phyloP scores from a whole-genome alignment of 2,329 filamentous ascomycete genomes.

The Epichloe scottii region DNA sequence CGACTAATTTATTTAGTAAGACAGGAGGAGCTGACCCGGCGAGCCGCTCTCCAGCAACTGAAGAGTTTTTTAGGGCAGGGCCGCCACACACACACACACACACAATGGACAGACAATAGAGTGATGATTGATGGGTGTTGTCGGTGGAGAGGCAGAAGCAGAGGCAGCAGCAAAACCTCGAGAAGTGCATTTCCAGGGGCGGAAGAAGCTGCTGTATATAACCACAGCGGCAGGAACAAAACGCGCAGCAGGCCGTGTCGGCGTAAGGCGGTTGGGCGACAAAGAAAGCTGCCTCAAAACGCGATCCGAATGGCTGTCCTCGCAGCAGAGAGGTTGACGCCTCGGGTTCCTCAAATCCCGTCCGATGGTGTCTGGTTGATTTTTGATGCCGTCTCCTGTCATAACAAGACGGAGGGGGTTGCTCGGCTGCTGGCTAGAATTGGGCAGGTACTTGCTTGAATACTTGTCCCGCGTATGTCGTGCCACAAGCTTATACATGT shows the following conservation, averaged over 20 bases:
- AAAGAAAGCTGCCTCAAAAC: not conserved
- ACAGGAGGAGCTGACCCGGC: not conserved
- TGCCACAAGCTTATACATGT: not conserved
- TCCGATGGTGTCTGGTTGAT: not conserved
- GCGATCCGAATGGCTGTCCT: not conserved
- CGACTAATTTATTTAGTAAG: not conserved
- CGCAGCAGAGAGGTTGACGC: not conserved
- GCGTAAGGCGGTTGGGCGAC: constrained; percentile 4
- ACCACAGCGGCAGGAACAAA: not conserved
- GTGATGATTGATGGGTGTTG: not conserved
- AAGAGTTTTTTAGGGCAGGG: not conserved
- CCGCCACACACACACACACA: not conserved
- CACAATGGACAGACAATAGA: not conserved
- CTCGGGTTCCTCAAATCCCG: not conserved
- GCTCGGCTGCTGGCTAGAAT: not conserved
- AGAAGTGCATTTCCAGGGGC: not conserved
- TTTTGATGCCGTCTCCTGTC: not conserved
- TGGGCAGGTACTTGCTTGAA: not conserved
- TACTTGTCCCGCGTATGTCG: not conserved
- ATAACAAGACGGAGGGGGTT: not conserved
- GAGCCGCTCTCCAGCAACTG: not conserved
- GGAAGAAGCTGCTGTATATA: constrained; percentile 2
- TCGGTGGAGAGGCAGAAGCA: not conserved
- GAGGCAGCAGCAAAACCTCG: not conserved
- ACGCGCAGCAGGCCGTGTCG: constrained; percentile 7